A percentile compares a stretch with the other conserved stretches of the same genome.
Conservation (phyloP, 2,329 filamentous ascomycete genomes). For the Nakataea oryzae region DNA sequence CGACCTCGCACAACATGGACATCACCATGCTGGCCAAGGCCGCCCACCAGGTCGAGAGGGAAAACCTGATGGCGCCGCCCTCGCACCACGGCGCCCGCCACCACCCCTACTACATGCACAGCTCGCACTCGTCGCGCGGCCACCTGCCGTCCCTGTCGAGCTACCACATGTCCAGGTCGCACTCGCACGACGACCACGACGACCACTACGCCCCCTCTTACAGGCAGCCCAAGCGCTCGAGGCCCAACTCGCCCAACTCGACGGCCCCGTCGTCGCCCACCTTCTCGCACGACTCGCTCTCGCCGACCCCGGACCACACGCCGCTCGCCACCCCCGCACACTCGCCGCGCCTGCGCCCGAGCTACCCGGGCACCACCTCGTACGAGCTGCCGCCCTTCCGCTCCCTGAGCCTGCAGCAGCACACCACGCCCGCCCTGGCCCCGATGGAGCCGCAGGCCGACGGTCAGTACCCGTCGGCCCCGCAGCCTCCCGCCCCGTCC, state of each 20-base stretch:
- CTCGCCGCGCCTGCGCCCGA: constrained; percentile 76
- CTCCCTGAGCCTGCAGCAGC: constrained; percentile 42
- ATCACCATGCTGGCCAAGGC: constrained; percentile 52
- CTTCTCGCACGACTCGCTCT: constrained; percentile 91
- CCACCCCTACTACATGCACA: constrained; percentile 36
- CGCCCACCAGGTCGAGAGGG: constrained; percentile 52
- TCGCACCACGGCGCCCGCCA: constrained; percentile 34
- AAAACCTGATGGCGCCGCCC: constrained; percentile 30
- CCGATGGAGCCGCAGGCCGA: constrained; percentile 49
- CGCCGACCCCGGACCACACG: constrained; percentile 95
- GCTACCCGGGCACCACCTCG: constrained; percentile 47
- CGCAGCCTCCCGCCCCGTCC: constrained; percentile 41
- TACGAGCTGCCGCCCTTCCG: constrained; percentile 79
- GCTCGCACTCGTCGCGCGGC: constrained; percentile 25
- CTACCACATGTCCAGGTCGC: constrained; percentile 90
- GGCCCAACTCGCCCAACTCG: constrained; percentile 89
- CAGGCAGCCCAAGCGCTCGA: constrained; percentile 73
- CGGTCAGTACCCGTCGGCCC: constrained; percentile 24
- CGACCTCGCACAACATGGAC: constrained; percentile 28
- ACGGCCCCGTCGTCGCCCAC: constrained; percentile 93
- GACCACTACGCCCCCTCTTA: constrained; percentile 62
- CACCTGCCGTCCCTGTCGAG: constrained; percentile 68
- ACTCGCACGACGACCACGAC: constrained; percentile 73
- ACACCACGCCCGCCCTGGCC: constrained; percentile 43
- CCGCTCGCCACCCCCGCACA: constrained; percentile 94